Conservation (phyloP, 1,284 basidiomycete species). For the Pisolithus thermaeus region DNA sequence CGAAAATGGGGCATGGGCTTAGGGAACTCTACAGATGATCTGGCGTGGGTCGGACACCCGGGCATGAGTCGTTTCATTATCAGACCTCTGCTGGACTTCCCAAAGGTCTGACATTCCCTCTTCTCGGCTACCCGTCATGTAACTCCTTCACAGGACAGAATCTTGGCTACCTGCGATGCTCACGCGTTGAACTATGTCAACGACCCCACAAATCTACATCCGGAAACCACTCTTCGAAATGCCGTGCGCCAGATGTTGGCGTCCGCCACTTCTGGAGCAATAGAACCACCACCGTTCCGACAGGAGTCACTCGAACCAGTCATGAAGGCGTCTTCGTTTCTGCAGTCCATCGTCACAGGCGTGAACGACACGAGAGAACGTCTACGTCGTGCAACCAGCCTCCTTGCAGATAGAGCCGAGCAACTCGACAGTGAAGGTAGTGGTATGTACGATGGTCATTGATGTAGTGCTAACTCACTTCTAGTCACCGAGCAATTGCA, state of each 20-base stretch:
- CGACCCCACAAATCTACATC: constrained; percentile 69
- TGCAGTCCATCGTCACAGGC: constrained; percentile 25
- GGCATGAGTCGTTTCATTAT: constrained; percentile 66
- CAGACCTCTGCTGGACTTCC: constrained; percentile 58
- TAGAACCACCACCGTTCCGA: constrained; percentile 18
- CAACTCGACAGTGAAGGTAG: constrained; percentile 33
- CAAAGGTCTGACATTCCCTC: constrained; percentile 47
- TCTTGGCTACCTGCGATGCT: constrained; percentile 66
- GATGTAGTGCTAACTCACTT: constrained; percentile 9
- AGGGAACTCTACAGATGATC: constrained; percentile 22
- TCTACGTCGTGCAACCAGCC: constrained; percentile 31
- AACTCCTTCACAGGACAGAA: constrained; percentile 48
- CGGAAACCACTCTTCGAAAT: constrained; percentile 63
- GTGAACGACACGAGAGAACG: constrained; percentile 28
- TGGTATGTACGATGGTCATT: constrained; percentile 8
- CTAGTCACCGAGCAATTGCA: constrained; percentile 36
- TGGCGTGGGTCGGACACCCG: constrained; percentile 41
- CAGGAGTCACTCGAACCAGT: constrained; percentile 28
- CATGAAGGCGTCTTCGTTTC: constrained; percentile 21
- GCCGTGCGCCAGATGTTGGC: constrained; percentile 48
- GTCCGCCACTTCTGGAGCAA: constrained; percentile 4
- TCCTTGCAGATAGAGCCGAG: constrained; percentile 29
- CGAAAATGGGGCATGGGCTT: constrained; percentile 75
- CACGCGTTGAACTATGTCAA: constrained; percentile 53
- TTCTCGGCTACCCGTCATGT: constrained; percentile 1